These are phyloP conservation scores for Acacia crassicarpa DNA, from an alignment of 306 rosid species.

Conservation along the genomic window DNA sequence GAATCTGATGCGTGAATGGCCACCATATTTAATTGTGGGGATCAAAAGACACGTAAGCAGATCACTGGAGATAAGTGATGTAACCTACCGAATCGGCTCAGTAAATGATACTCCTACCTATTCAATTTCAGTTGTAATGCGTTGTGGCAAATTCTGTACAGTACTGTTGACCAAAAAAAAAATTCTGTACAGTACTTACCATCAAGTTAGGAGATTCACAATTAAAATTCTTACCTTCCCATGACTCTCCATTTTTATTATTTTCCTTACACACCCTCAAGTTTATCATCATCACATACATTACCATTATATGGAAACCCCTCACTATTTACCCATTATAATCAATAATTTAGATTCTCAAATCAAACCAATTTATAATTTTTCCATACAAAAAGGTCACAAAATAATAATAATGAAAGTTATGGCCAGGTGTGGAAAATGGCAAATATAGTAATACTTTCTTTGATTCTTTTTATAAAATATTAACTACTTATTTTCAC, in stretches of 20 bases:
- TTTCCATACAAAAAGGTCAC: too few species aligned
- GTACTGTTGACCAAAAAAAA: too few species aligned
- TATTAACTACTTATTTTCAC: too few species aligned
- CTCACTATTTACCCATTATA: neutral
- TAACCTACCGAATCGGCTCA: neutral
- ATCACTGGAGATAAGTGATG: neutral
- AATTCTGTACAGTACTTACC: neutral
- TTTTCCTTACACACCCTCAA: neutral
- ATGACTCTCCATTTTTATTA: neutral
- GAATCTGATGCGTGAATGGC: neutral
- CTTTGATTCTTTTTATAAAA: too few species aligned
- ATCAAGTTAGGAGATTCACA: neutral
- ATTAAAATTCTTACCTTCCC: neutral
- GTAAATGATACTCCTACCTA: neutral
- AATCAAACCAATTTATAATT: neutral
- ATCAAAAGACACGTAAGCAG: constrained; percentile 32
- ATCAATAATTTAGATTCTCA: neutral
- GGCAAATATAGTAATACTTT: too few species aligned
- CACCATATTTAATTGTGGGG: neutral
- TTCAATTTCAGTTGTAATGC: neutral
- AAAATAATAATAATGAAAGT: too few species aligned
- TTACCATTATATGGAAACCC: neutral
- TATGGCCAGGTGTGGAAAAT: too few species aligned
- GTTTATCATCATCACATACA: neutral
- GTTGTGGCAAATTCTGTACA: neutral